Percentiles rank a stretch among this genome's conserved stretches.
phyloP scores from a whole-genome alignment of 495 filamentous ascomycete genomes.

The Neurospora sp. region DNA sequence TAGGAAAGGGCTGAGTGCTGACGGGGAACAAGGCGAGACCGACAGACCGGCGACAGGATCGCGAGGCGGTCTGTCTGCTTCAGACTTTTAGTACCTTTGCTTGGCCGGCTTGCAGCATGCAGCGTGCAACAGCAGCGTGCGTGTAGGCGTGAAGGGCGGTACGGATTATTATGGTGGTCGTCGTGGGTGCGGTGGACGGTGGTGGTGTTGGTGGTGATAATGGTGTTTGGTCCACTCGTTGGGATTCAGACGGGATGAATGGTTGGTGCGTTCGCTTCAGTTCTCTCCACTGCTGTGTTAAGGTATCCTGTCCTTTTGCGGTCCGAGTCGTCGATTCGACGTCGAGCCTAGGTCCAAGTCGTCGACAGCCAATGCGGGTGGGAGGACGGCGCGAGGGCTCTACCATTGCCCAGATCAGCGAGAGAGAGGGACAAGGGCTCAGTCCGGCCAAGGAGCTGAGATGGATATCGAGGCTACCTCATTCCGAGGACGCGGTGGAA shows the following conservation, averaged over 20 bases:
- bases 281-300: background rate
- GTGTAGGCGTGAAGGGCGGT: background rate
- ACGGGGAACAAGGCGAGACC: background rate
- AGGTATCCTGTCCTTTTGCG: background rate
- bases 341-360: background rate
- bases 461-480: constrained; percentile 38
- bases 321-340: background rate
- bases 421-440: constrained; percentile 17
- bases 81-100: background rate
- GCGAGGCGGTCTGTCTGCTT: background rate
- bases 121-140: background rate
- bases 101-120: background rate
- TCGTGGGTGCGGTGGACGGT: background rate
- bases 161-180: background rate
- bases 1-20: constrained; percentile 3
- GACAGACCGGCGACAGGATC: background rate
- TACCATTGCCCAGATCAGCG: background rate
- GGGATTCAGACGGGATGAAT: background rate
- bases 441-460: constrained; percentile 47
- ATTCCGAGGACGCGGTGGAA: constrained; percentile 29
- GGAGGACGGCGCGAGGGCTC: background rate
- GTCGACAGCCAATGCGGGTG: constrained; percentile 1
- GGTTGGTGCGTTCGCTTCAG: background rate
- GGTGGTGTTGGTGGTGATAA: background rate
- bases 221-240: background rate